These are phyloP conservation scores for Sorghum bicolor DNA, from an alignment of 176 grass and related monocot genomes.

Conservation along the genomic window DNA sequence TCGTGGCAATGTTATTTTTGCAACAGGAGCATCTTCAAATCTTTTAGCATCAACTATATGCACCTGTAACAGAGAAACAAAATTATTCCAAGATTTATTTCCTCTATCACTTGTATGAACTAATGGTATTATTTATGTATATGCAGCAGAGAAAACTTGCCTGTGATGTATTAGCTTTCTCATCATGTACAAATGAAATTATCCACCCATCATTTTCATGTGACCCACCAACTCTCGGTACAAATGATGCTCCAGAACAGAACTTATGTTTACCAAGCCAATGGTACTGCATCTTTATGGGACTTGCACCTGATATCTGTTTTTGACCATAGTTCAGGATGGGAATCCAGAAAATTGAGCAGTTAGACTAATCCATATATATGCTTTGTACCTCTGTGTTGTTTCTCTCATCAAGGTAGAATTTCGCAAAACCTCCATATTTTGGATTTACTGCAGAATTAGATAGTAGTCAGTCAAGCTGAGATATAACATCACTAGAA, in stretches of 20 bases:
- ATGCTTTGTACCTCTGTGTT: slow-evolving; percentile 25
- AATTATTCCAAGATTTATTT: background rate
- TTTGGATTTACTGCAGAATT: slow-evolving; percentile 39
- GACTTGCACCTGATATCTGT: slow-evolving; percentile 5
- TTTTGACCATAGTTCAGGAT: background rate
- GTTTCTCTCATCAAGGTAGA: slow-evolving; percentile 30
- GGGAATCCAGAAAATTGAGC: background rate
- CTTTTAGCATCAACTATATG: slow-evolving; percentile 41
- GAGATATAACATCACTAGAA: background rate
- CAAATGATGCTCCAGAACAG: slow-evolving; percentile 61
- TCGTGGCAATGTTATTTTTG: slow-evolving; percentile 46
- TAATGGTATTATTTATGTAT: background rate
- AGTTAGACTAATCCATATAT: background rate
- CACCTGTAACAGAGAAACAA: slow-evolving; percentile 26
- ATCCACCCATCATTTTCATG: slow-evolving; percentile 61
- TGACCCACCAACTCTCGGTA: slow-evolving; percentile 40
- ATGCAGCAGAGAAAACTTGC: slow-evolving; percentile 5
- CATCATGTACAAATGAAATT: slow-evolving; percentile 51
- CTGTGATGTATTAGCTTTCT: slow-evolving; percentile 44
- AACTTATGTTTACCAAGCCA: slow-evolving; percentile 43
- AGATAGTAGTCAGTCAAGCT: background rate
- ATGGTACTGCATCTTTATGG: slow-evolving; percentile 32
- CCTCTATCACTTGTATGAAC: background rate
- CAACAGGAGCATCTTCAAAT: slow-evolving; percentile 40
- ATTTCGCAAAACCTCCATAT: slow-evolving; percentile 49